Evolutionary conservation across 768 basidiomycete genomes (phyloP), one percentile per base, ranked within the genome.

Genomic region (Lentinula guzmanii): DNA sequence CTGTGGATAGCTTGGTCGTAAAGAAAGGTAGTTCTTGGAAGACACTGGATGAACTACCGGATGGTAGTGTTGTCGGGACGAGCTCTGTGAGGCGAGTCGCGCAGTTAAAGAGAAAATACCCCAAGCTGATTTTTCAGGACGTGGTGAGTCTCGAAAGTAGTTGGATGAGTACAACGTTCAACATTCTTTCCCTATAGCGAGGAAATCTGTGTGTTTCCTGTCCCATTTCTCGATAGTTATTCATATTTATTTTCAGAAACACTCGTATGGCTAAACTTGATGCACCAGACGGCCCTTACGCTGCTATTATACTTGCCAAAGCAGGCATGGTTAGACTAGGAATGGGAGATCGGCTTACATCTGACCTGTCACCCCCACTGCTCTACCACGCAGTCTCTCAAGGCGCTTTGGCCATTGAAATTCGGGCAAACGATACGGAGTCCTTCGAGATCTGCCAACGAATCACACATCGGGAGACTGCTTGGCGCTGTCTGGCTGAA

Each of bases 191-290:
- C 11, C 21, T 31, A 24, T 70, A 91, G 92, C 85, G 93, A 63
- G 94, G 93, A 63, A 96, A 95, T 70, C 72, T 95, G 92, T 93
- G 75, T 68, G 91, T 79, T 37, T 11, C 28, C 8, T n/a, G 7
- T 43, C 31, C 11, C 16, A 43, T 39, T 35, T 37, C 15, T 21
- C 24, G 9, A 24, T 28, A n/a, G 16, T 16, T 24, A n/a, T 31
- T 52, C 9, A 42, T 28, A 56, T 56, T 58, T 59, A 33, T 37
- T 56, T 57, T 68, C 31, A 92, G 93, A 62, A 91, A 95, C 67
- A 98, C 96, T 16, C 91, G 97, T 42, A 74, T 98, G 35, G 80
- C 83, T 33, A 99, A 99, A 76, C 84, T 99, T 51, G 96, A 99
- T 73, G 89, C 86, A 5, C 82, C 86, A 6, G 80, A 86, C 56